phyloP scores from a whole-genome alignment of 305 asterid species.

The Striga hermonthica region DNA sequence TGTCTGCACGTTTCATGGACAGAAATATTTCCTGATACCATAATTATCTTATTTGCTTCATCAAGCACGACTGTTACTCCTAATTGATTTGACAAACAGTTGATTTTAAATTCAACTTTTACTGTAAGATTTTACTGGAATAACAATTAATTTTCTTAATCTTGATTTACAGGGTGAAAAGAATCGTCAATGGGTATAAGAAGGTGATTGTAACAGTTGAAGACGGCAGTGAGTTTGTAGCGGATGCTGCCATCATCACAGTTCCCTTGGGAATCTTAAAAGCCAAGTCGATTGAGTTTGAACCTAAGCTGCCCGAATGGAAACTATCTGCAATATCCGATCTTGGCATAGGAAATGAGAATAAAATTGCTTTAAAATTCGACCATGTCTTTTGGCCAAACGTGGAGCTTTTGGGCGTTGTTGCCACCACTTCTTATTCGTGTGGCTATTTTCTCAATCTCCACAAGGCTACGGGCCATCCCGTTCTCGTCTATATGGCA shows the following conservation, averaged over 20 bases:
- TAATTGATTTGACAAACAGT: neutral
- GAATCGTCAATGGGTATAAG: slow-evolving; percentile 57
- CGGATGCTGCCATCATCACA: slow-evolving; percentile 85
- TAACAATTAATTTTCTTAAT: slow-evolving; percentile 20
- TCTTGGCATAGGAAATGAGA: slow-evolving; percentile 93
- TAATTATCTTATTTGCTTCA: slow-evolving; percentile 23
- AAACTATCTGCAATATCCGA: slow-evolving; percentile 90
- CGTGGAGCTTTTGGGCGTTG: slow-evolving; percentile 78
- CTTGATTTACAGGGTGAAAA: slow-evolving; percentile 57
- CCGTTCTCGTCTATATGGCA: slow-evolving; percentile 92
- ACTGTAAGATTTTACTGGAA: neutral
- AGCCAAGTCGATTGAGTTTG: slow-evolving; percentile 71
- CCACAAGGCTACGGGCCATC: slow-evolving; percentile 92
- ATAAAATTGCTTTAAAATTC: slow-evolving; percentile 74
- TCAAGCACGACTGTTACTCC: slow-evolving; percentile 4
- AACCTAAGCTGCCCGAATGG: slow-evolving; percentile 94
- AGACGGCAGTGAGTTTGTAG: slow-evolving; percentile 70
- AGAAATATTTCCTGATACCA: slow-evolving; percentile 4
- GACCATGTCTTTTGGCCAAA: slow-evolving; percentile 91
- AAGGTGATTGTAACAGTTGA: slow-evolving; percentile 69
- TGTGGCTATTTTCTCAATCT: slow-evolving; percentile 96
- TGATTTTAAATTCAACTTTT: slow-evolving; percentile 13
- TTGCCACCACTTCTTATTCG: slow-evolving; percentile 75
- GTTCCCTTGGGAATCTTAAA: slow-evolving; percentile 90
- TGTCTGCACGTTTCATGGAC: slow-evolving; percentile 25